Conservation (phyloP, 306 rosid species). For the Rosa rugosa region DNA sequence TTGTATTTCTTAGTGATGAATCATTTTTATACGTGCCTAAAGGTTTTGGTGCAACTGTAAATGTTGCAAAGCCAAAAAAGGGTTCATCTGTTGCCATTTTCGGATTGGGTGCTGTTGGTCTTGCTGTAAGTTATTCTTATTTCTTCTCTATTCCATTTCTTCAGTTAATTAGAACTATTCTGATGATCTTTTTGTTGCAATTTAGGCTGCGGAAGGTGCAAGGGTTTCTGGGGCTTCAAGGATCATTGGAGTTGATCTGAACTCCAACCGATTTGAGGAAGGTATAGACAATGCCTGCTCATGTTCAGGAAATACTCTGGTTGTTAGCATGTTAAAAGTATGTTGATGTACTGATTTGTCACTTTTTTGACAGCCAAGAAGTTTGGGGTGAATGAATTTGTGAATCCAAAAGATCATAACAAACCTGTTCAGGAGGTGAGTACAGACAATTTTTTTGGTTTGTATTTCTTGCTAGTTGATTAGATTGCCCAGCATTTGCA, state of each 20-base stretch:
- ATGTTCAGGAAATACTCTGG: not conserved
- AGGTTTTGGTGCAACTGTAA: slow-evolving; percentile 89
- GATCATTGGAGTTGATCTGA: slow-evolving; percentile 85
- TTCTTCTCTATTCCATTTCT: not conserved
- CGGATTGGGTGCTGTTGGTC: slow-evolving; percentile 94
- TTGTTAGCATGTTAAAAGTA: not conserved
- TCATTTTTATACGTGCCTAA: not conserved
- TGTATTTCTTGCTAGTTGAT: not conserved
- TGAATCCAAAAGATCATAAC: slow-evolving; percentile 82
- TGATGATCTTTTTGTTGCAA: slow-evolving; percentile 6
- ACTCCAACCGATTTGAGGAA: slow-evolving; percentile 64
- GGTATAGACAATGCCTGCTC: slow-evolving; percentile 36
- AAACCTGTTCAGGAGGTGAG: slow-evolving; percentile 82
- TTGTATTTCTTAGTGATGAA: not conserved
- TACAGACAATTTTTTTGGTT: not conserved
- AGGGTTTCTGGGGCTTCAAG: slow-evolving; percentile 73
- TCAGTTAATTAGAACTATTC: not conserved
- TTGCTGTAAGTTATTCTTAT: slow-evolving; percentile 58
- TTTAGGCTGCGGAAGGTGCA: slow-evolving; percentile 88
- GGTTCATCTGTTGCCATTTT: slow-evolving; percentile 84
- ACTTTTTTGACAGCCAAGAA: slow-evolving; percentile 61
- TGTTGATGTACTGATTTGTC: slow-evolving; percentile 6
- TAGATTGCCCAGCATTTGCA: not conserved
- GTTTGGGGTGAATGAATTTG: slow-evolving; percentile 81
- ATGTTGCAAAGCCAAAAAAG: slow-evolving; percentile 82